These are phyloP conservation scores for Zarea fungicola DNA, from an alignment of 2,329 filamentous ascomycete genomes.

Conservation along the genomic window DNA sequence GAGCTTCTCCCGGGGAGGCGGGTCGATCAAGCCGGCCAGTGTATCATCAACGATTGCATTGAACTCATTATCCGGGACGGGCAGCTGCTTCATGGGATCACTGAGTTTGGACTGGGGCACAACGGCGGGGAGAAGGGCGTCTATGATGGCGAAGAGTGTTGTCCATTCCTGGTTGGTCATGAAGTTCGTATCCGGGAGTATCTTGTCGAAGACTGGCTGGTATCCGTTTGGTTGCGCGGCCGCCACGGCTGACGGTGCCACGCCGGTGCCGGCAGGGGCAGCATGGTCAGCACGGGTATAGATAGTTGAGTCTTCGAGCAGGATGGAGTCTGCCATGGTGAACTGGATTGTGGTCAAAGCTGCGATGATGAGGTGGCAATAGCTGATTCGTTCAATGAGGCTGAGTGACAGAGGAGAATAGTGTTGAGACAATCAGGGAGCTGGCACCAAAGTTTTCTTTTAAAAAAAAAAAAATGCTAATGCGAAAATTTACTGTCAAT, in stretches of 20 bases:
- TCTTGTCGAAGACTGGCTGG: conserved; percentile 4
- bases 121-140: conserved; percentile 58
- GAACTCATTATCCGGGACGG: conserved; percentile 46
- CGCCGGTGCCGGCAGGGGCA: not conserved
- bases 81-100: conserved; percentile 37
- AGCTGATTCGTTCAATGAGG: too few relatives aligned
- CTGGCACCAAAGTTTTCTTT: too few relatives aligned
- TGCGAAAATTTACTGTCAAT: too few relatives aligned
- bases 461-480: too few relatives aligned
- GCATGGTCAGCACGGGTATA: not conserved
- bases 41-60: conserved; percentile 37
- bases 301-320: conserved; percentile 7
- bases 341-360: not conserved
- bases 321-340: conserved; percentile 4
- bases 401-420: too few relatives aligned
- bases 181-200: conserved; percentile 27
- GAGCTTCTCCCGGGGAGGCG: conserved; percentile 39
- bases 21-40: conserved; percentile 29
- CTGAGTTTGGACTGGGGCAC: conserved; percentile 33
- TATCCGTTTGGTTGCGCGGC: conserved; percentile 2
- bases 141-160: conserved; percentile 48
- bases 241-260: not conserved
- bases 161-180: conserved; percentile 48
- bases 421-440: too few relatives aligned
- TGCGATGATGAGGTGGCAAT: not conserved